Evolutionary conservation across 2,329 filamentous ascomycete genomes (phyloP), one percentile per base, ranked within the genome.

Genomic region (Cryphonectria naterciae): DNA sequence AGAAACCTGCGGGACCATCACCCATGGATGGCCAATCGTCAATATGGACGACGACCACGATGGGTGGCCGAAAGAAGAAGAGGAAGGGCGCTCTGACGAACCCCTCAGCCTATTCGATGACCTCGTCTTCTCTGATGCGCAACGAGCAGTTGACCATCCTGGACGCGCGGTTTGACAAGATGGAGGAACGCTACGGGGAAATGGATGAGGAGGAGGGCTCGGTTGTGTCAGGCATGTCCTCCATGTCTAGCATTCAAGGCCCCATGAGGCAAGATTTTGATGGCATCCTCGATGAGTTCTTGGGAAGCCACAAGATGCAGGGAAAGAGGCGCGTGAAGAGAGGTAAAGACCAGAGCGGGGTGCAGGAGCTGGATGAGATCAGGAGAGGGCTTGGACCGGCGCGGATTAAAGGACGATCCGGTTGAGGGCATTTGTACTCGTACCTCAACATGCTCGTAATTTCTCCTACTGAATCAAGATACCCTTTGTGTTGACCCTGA

Each of bases 51-150:
- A 90, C 92, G 0, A 94, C 92, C 2, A 91, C 93, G 1, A 92
- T 91, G 73, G 93, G 93, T 49, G 94, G 94, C 17, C 89, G 93
- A 67, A 88, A 87, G 73, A 98, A 98, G 90, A 98, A 97, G 88
- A 90, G 95, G 78, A 98, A 97, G 85, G 95, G 95, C 62, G 95
- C 96, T 2, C 83, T 97, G 80, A 98, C 95, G 4, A 93, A 92
- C 74, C 92, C 93, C 0, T 96, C 94, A 0, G 90, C 94, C 80
- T 98, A 93, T 78, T 98, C 94, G 91, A 98, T 98, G 75, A 98
- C 96, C 78, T 99, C 96, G 81, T 98, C 96, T 76, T 98, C 96
- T 91, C 92, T 96, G 83, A 79, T 93, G 67, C 90, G 96, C 69
- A 99, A 95, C 1, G 95, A 98, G 77, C 93, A 94, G 58, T 88